Evolutionary conservation across 495 filamentous ascomycete species (phyloP).

Genomic region (Annulohypoxylon maeteangense): DNA sequence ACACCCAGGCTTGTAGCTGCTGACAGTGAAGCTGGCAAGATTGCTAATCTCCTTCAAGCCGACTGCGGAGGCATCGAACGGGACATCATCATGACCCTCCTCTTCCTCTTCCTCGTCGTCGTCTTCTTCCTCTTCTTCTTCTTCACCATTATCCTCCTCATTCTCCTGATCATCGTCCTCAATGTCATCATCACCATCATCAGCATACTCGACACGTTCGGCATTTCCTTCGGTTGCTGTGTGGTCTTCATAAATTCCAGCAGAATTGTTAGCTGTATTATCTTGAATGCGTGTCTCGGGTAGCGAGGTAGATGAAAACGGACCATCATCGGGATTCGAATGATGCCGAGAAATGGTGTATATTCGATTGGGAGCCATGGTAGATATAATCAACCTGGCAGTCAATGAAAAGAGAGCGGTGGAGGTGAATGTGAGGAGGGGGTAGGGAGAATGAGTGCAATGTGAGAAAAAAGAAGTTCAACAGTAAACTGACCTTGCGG

Average conservation of each 20-base stretch:
- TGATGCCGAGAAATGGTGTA: not conserved
- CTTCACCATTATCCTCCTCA: constrained; percentile 28
- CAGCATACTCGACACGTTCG: constrained; percentile 19
- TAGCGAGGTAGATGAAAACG: not conserved
- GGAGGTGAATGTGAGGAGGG: not conserved
- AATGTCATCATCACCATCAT: constrained; percentile 11
- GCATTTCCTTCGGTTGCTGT: constrained; percentile 9
- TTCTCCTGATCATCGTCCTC: constrained; percentile 26
- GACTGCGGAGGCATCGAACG: constrained; percentile 57
- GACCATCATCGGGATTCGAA: not conserved
- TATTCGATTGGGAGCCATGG: constrained; percentile 6
- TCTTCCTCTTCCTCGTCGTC: constrained; percentile 40
- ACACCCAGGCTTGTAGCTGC: constrained; percentile 89
- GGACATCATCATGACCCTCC: constrained; percentile 26
- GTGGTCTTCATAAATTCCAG: not conserved
- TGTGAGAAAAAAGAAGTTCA: not conserved
- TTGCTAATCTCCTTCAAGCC: constrained; percentile 92
- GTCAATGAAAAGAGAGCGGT: not conserved
- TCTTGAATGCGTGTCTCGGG: not conserved
- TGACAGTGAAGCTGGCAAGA: constrained; percentile 92
- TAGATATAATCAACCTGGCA: not conserved
- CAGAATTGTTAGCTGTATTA: not conserved
- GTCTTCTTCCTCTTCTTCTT: constrained; percentile 38
- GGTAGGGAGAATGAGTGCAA: not conserved
- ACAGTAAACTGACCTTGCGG: constrained; percentile 33